Percentiles rank a stretch among this genome's conserved stretches.
These are phyloP conservation scores for Meredithiella fracta DNA, from an alignment of 2,329 filamentous ascomycete genomes.

Conservation along the genomic window DNA sequence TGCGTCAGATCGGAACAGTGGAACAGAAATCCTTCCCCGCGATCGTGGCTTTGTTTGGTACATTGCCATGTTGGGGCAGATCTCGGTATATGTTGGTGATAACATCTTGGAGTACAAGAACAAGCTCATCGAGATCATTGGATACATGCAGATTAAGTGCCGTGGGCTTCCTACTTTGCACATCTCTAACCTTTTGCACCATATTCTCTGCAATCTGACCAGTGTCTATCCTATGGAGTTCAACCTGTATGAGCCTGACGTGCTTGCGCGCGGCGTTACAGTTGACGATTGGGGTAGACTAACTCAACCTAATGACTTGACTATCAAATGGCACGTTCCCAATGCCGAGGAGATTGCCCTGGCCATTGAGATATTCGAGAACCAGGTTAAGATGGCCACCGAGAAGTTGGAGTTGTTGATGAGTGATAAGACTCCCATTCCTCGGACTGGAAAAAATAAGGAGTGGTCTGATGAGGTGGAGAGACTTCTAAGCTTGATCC, in stretches of 20 bases:
- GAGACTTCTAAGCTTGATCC: conserved; percentile 69
- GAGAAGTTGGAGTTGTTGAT: conserved; percentile 63
- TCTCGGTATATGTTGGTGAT: conserved; percentile 84
- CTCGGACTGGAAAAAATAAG: conserved; percentile 87
- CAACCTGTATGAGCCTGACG: conserved; percentile 66
- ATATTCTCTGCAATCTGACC: conserved; percentile 83
- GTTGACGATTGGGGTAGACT: conserved; percentile 71
- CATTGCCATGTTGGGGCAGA: conserved; percentile 93
- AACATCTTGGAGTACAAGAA: conserved; percentile 79
- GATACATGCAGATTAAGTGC: conserved; percentile 94
- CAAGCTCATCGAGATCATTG: conserved; percentile 76
- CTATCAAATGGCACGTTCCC: conserved; percentile 83
- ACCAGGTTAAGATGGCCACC: conserved; percentile 62
- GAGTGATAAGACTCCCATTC: conserved; percentile 63
- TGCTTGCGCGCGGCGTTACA: conserved; percentile 53
- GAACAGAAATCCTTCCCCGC: conserved; percentile 79
- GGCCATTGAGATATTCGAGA: conserved; percentile 74
- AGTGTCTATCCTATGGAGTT: conserved; percentile 88
- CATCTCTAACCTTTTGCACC: conserved; percentile 94
- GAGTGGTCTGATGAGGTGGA: conserved; percentile 98
- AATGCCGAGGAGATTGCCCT: conserved; percentile 67
- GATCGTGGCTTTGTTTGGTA: conserved; percentile 94
- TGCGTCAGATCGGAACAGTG: conserved; percentile 83
- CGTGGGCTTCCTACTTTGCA: conserved; percentile 87
- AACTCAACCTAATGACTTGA: conserved; percentile 58